Base-by-base conservation (phyloP, 2,329 filamentous ascomycete genomes). In the Orbilia javanica region DNA sequence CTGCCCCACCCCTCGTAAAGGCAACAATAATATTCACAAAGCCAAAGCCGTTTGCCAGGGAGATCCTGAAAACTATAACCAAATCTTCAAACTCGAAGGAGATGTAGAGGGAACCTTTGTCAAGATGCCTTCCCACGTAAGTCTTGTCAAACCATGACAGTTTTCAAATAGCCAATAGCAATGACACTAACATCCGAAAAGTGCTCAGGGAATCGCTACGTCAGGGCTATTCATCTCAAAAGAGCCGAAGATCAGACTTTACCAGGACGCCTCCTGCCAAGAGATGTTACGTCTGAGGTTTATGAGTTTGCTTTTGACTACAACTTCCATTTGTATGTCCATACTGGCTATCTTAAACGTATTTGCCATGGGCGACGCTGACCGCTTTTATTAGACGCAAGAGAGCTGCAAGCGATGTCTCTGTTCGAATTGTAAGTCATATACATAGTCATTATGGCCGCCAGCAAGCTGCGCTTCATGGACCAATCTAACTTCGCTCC, bases 1-100 rank as follows among this genome's bases (percentile, higher is more conserved):
- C 80, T 86, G 85, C 81, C 65, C 57, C 44, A 70, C 6, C 55
- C 39, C 57, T 64, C 68, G 68, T 64, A 53, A 55, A 44, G 68
- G 57, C 11, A 57, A 71, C 57, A 44, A 71, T 64, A 46, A 57
- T 18, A 64, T 71, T 31, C 68, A 71, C 46, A 71, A 71, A 34
- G 68, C 68, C 31, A 71, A 64, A 46, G 68, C 68, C n/a, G 44
- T 71, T 64, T 71, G 68, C 57, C 68, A 57, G 39, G 68, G 68
- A 34, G 68, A 71, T 31, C 68, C 68, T 64, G 68, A 71, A 53
- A 71, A 71, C 57, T 71, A 57, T 46, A 71, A 71, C 44, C 44
- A 29, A 55, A 71, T 71, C 57, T 71, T 71, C 34, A 64, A 71
- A 55, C 68, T 71, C 39, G 46, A 71, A 31, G 68, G 68, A 55